Conservation (phyloP, 2,329 filamentous ascomycete genomes). For the Claviceps cyperi region DNA sequence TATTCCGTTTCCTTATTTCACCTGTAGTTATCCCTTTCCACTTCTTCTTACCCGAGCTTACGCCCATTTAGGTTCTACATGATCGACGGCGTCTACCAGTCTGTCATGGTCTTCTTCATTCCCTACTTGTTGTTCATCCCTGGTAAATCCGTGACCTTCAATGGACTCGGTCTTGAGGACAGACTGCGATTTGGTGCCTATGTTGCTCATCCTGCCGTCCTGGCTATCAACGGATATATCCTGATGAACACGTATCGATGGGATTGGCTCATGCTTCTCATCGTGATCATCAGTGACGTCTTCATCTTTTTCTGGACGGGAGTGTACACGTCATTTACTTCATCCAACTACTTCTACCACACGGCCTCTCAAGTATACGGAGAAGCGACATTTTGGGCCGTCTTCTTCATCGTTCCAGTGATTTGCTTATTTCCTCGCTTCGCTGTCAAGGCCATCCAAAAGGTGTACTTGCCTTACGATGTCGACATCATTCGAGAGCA, state of each 20-base stretch:
- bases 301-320: constrained; percentile 95
- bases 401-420: constrained; percentile 62
- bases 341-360: constrained; percentile 51
- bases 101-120: constrained; percentile 83
- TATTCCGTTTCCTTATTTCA: too few species aligned
- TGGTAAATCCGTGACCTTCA: constrained; percentile 54
- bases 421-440: constrained; percentile 82
- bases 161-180: constrained; percentile 64
- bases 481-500: constrained; percentile 95
- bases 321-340: constrained; percentile 49
- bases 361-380: constrained; percentile 67
- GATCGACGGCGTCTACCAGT: constrained; percentile 89
- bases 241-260: constrained; percentile 93
- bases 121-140: constrained; percentile 65
- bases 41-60: too few species aligned
- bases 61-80: constrained; percentile 68
- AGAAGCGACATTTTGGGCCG: constrained; percentile 74
- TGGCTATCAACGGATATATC: constrained; percentile 88
- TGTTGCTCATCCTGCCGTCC: constrained; percentile 67
- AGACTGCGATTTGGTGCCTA: constrained; percentile 76
- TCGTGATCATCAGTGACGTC: constrained; percentile 68
- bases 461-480: constrained; percentile 85
- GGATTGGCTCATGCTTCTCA: constrained; percentile 89
- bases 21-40: too few species aligned
- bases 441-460: constrained; percentile 73